Evolutionary conservation across 192 early-diverging fungal species (phyloP).

Genomic region (Gamsiella multidivaricata): DNA sequence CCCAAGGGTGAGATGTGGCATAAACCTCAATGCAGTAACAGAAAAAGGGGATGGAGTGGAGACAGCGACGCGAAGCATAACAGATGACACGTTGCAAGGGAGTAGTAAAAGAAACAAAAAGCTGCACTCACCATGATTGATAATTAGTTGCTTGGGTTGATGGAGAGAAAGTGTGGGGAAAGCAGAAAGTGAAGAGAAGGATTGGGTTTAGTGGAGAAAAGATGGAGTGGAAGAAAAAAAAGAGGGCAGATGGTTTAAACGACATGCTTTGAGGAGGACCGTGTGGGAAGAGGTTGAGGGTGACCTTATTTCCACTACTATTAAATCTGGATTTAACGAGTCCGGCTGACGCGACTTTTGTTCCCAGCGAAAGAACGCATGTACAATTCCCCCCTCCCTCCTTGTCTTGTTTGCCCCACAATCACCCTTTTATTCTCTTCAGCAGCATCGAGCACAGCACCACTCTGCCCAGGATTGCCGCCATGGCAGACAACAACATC

Average conservation of each 20-base stretch:
- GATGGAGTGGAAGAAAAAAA: conserved; percentile 5
- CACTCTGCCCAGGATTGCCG: background rate
- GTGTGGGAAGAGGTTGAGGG: background rate
- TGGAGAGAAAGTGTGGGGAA: background rate
- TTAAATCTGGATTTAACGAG: no score
- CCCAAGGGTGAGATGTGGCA: no score
- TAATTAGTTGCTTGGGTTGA: background rate
- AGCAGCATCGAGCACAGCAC: background rate
- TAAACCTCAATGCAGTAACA: conserved; percentile 1
- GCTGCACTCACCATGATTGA: conserved; percentile 29
- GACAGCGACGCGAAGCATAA: background rate
- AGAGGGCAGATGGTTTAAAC: background rate
- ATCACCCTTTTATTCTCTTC: background rate
- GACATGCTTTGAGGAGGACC: background rate
- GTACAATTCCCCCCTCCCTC: no score
- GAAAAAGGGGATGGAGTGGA: background rate
- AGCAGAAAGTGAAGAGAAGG: background rate
- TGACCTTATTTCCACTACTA: background rate
- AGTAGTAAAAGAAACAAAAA: background rate
- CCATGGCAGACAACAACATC: conserved; percentile 16
- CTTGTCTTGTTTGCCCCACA: no score
- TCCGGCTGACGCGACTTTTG: no score
- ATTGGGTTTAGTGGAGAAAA: background rate
- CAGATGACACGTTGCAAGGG: conserved; percentile 19
- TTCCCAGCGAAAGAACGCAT: no score